Base-by-base conservation (phyloP, 2,329 filamentous ascomycete genomes). In the Trichoderma arundinaceum region DNA sequence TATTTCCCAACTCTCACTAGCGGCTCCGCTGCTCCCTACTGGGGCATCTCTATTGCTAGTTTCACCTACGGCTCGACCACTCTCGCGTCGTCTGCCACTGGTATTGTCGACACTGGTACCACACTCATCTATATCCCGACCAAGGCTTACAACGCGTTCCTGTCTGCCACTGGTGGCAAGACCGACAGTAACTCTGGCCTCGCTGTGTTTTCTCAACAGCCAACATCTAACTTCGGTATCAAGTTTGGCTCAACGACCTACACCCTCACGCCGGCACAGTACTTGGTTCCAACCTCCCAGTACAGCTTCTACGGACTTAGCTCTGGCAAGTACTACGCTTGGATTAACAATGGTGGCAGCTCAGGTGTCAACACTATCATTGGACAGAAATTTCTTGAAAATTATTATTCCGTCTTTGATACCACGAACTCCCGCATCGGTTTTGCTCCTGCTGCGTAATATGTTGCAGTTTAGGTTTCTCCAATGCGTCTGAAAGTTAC, bases 71-170 rank as follows among this genome's bases (percentile, higher is more conserved):
- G 69, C 66, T 64, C 67, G 12, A 70, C 65, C 8, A 68, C 61
- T 10, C 68, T 68, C 15, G 65, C 65, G 3, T 68, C 67, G 9
- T 65, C 64, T 33, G 66, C 64, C 35, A 66, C 66, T 22, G 71
- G 67, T 43, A 72, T 72, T 46, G 70, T 74, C 63, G 71, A 74
- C 69, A 72, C 70, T 17, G 71, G 72, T 39, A 72, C 71, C n/a
- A 72, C 71, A 0, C 67, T 74, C n/a, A 71, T 72, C 67, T 72
- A 72, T 64, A 70, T 71, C 68, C 69, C 72, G 19, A 72, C 69
- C 15, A 43, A 66, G 4, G 72, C 70, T 43, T 74, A 73, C 67
- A 72, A 66, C 56, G 69, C 65, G 35, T 74, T 75, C 70, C 69
- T 74, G 57, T 67, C 68, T 8, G 73, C 72, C 13, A n/a, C 72